These are phyloP conservation scores for Zygotorulaspora chibaensis DNA, from an alignment of 805 yeast species.

Conservation along the genomic window DNA sequence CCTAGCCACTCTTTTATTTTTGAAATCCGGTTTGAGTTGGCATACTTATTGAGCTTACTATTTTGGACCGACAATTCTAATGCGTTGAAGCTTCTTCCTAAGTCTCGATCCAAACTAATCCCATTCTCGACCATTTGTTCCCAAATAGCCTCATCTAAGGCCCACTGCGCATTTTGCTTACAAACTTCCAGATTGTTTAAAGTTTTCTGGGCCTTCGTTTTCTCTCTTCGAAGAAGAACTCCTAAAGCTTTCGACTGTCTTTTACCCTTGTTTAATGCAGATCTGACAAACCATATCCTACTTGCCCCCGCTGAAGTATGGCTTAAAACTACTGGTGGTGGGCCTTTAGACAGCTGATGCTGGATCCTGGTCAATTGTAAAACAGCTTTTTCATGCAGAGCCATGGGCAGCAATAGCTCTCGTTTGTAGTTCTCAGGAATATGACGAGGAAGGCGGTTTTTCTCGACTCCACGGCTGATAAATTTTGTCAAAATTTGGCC, in stretches of 20 bases:
- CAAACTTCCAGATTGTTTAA: conserved; percentile 19
- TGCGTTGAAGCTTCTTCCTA: conserved; percentile 8
- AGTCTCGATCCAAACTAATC: conserved; percentile 3
- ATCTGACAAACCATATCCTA: conserved; percentile 32
- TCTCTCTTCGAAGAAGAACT: conserved; percentile 21
- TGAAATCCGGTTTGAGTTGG: too few relatives aligned
- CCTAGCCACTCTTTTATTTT: conserved; percentile 25
- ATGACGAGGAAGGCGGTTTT: conserved; percentile 14
- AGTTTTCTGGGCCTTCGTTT: conserved; percentile 19
- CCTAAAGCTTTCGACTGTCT: conserved; percentile 27
- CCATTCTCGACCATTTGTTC: conserved; percentile 22
- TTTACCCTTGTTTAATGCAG: conserved; percentile 27
- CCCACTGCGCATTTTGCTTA: conserved; percentile 22
- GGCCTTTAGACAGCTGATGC: conserved; percentile 23
- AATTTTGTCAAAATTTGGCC: conserved; percentile 17
- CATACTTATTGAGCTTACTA: not conserved
- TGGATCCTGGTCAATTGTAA: conserved; percentile 17
- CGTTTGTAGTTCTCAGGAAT: conserved; percentile 17
- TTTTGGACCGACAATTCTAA: not conserved
- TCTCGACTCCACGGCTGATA: conserved; percentile 14
- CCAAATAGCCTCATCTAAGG: conserved; percentile 32
- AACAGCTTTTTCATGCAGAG: conserved; percentile 24
- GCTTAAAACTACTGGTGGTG: conserved; percentile 22
- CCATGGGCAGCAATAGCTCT: conserved; percentile 26
- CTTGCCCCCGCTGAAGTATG: conserved; percentile 26